Base-by-base conservation (phyloP, 139 green algal species). In the Edaphochlamys debaryana region DNA sequence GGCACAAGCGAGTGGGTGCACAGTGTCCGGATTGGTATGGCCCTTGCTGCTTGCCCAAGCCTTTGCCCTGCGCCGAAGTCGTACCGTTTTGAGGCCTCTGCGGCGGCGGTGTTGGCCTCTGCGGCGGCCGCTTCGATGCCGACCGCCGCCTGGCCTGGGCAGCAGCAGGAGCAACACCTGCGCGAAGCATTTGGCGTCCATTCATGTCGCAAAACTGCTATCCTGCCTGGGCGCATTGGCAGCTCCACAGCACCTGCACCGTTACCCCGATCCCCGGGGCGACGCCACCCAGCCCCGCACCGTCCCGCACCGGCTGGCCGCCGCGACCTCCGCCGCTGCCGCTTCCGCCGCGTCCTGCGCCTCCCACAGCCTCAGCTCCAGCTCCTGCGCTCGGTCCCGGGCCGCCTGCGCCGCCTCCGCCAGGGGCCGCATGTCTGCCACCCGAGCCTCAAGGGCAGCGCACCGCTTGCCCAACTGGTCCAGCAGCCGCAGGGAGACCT, bases 401-500 rank as follows among this genome's bases (percentile, higher is more conserved):
- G 60, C 75, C 62, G 37, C 41, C 23, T 5, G 45, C 5, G 62
- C 40, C 5, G 40, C 60, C n/a, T n/a, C 75, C 22, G 42, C 75
- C n/a, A 82, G 60, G 19, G 75, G 75, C 62, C 60, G 60, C 60
- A 72, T 34, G 41, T 82, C 75, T n/a, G 62, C 75, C 27, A 32
- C 40, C 42, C 75, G 17, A 20, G 60, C 60, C 62, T 82, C 75
- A 19, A 82, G 42, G 23, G 62, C 60, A 4, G 22, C 41, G n/a
- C 75, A 82, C 6, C 75, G 75, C 62, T 82, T 82, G 29, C n/a
- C 11, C n/a, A 82, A n/a, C 62, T 82, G 75, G 17, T 82, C 75
- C 38, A 82, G 62, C 32, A 82, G 32, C 22, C 75, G 75, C n/a
- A 72, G 41, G 60, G 63, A 62, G 75, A 72, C 75, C 7, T n/a